Base-by-base conservation (phyloP, 2,329 filamentous ascomycete genomes). In the Xylaria sp. region DNA sequence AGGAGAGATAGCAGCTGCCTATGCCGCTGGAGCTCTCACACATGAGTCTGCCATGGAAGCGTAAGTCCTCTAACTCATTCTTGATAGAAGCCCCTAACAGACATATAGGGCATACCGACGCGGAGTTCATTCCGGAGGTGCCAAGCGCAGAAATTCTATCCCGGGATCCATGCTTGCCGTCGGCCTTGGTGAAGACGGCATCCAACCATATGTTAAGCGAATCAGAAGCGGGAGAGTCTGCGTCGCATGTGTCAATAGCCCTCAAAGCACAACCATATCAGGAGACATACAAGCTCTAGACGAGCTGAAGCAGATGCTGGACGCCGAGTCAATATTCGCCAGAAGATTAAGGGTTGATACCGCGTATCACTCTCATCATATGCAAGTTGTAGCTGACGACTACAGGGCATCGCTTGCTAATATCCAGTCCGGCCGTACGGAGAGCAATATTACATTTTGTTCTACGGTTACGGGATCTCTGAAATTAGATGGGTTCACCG, bases 1-100 rank as follows among this genome's bases (percentile, higher is more conserved):
- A 28, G 58, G 62, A 6, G 62, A 64, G 25, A 64, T 64, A 43
- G 62, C 51, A n/a, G 61, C 61, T 12, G 61, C 61, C 9, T 64
- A 64, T 50, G 51, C 51, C 14, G 33, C 47, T 23, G 61, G 61
- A 11, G 57, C 57, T 31, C 33, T 58, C 5, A 35, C 55, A 50
- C 55, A 57, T 19, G 43, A 57, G n/a, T 57, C 55, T 49, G 23
- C 54, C 42, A 42, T 51, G 21, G 37, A 37, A 49, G 55, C 55
- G 55, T 57, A 57, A 35, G 12, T 42, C 28, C 19, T n/a, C 33
- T 15, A 50, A 38, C 15, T 38, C 23, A 3, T 17, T 45, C n/a
- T n/a, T 46, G 9, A 15, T 8, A 23, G 25, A 12, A 4, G 17
- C 3, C 5, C 8, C 46, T 51, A 49, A 58, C 55, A 33, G 8